Conservation (phyloP, 768 basidiomycete species). For the Melanogaster broomeanus region DNA sequence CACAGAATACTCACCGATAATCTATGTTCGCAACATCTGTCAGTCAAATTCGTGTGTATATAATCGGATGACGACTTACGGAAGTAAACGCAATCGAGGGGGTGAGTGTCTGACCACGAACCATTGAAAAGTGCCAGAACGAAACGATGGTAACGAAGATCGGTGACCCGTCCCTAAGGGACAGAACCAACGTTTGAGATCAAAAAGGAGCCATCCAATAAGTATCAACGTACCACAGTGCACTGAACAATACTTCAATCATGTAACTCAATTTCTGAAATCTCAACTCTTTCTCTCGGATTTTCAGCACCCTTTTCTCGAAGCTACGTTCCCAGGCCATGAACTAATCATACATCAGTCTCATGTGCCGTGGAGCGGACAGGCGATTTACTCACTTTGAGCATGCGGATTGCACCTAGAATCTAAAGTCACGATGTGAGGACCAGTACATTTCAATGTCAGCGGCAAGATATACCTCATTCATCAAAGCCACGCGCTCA, state of each 20-base stretch:
- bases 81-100: slow-evolving; percentile 86
- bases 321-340: slow-evolving; percentile 96
- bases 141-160: slow-evolving; percentile 61
- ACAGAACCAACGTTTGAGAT: background rate
- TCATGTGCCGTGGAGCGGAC: background rate
- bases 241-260: slow-evolving; percentile 71
- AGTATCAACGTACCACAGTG: slow-evolving; percentile 46
- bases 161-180: slow-evolving; percentile 45
- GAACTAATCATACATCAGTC: slow-evolving; percentile 49
- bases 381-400: slow-evolving; percentile 51
- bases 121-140: slow-evolving; percentile 73
- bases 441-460: background rate
- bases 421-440: slow-evolving; percentile 41
- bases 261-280: slow-evolving; percentile 86
- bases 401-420: slow-evolving; percentile 86
- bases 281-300: slow-evolving; percentile 80
- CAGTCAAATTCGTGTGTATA: background rate
- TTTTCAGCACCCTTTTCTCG: slow-evolving; percentile 67
- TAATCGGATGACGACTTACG: slow-evolving; percentile 35
- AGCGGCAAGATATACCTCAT: slow-evolving; percentile 50
- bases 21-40: slow-evolving; percentile 24
- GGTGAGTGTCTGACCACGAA: slow-evolving; percentile 67
- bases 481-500: slow-evolving; percentile 90
- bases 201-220: background rate
- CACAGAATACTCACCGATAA: slow-evolving; percentile 37